These are phyloP conservation scores for Dactylonectria macrodidyma DNA, from an alignment of 2,329 filamentous ascomycete species.

Conservation along the genomic window DNA sequence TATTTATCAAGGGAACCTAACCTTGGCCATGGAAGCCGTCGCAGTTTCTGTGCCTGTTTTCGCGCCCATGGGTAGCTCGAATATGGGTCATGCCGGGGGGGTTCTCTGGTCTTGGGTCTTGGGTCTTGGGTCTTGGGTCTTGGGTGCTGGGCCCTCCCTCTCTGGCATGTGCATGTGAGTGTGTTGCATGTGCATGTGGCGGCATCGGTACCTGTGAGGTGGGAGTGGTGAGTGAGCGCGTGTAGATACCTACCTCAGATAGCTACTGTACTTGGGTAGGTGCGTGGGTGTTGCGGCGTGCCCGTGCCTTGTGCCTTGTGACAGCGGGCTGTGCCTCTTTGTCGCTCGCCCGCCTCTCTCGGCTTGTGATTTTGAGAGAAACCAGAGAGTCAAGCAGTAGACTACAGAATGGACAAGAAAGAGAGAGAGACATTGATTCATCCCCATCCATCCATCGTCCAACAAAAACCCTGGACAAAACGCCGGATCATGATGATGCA, in stretches of 20 bases:
- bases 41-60: not conserved
- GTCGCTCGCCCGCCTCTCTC: not conserved
- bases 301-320: conserved; percentile 18
- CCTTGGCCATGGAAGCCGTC: not conserved
- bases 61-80: not conserved
- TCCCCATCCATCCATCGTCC: not conserved
- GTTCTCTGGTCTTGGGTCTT: too few species aligned
- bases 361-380: conserved; percentile 1
- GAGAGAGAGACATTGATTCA: too few species aligned
- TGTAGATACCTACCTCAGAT: too few species aligned
- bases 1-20: conserved; percentile 24
- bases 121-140: too few species aligned
- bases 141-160: not conserved
- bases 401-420: too few species aligned
- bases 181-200: conserved; percentile 24
- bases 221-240: not conserved
- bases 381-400: too few species aligned
- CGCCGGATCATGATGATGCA: conserved; percentile 18
- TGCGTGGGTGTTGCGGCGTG: not conserved
- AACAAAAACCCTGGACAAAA: not conserved
- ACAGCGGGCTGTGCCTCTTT: conserved; percentile 5
- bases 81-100: not conserved
- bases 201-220: conserved; percentile 10
- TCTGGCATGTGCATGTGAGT: conserved; percentile 33
- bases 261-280: too few species aligned